Evolutionary conservation across 768 basidiomycete species (phyloP), one percentile per base, ranked within the genome.

Genomic region (Collybiopsis confluens): DNA sequence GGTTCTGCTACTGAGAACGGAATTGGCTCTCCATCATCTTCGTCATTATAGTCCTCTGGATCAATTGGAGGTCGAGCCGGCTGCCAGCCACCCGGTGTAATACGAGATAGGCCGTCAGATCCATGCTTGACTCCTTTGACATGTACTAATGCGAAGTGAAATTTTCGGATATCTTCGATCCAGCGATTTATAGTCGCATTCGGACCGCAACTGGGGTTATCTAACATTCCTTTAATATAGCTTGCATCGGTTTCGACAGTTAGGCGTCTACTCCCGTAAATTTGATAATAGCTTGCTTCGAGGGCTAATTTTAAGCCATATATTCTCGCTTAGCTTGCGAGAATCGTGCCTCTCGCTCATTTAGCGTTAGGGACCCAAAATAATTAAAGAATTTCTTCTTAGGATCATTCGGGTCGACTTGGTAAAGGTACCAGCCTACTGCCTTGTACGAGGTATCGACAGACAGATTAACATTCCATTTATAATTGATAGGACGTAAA

Each of bases 201-300:
- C n/a, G 30, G 30, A 6, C 30, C 30, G 13, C 30, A 33, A 33
- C 30, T 33, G 5, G 73, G 72, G 8, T 69, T 54, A 45, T 74
- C 72, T 2, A 77, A 45, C 72, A 75, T 76, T 23, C 69, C 71
- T 51, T 70, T 70, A 8, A 77, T 73, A 54, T 70, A 70, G 30
- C 69, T 60, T 0, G 71, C 73, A 57, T 76, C 70, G 0, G 71
- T 69, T 57, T 75, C 71, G 0, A 77, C 62, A n/a, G 59, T 45
- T 0, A 77, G 55, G 1, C 63, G 67, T 26, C 60, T 57, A 1
- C 64, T 48, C 4, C 65, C 67, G 15, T 68, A 44, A 1, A 72
- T 24, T 24, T 64, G 59, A 1, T 62, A 33, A 1, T 54, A 40
- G 23, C 66, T 58, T 23, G 50, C 58, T 35, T 55, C 41, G 4